Conservation (phyloP, 2,329 filamentous ascomycete species). For the Trichoderma brevicompactum region DNA sequence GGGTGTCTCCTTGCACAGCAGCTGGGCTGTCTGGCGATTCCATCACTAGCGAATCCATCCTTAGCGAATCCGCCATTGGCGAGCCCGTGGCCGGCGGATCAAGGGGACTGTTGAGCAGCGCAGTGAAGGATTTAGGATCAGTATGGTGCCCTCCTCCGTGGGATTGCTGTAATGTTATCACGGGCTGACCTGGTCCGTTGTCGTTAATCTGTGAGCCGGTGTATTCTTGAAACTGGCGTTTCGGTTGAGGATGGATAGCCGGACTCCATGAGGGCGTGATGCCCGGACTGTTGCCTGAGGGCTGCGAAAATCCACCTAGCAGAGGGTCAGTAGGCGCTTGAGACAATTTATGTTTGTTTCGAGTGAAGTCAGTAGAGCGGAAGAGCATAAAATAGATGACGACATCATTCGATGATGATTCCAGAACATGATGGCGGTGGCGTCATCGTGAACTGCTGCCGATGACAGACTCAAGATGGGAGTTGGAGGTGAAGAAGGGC, state of each 20-base stretch:
- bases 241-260: conserved; percentile 47
- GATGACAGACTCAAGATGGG: too few species aligned
- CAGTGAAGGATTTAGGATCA: conserved; percentile 48
- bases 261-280: conserved; percentile 48
- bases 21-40: conserved; percentile 62
- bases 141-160: conserved; percentile 35
- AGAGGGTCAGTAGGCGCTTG: not conserved
- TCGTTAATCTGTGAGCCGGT: conserved; percentile 38
- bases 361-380: not conserved
- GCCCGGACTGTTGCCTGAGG: conserved; percentile 30
- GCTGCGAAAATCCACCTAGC: conserved; percentile 38
- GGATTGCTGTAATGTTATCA: conserved; percentile 33
- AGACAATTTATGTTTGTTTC: too few species aligned
- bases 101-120: conserved; percentile 41
- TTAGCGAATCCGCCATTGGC: conserved; percentile 45
- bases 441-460: conserved; percentile 19
- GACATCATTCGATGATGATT: not conserved
- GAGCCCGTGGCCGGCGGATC: conserved; percentile 58
- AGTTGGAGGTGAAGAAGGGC: not conserved
- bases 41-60: conserved; percentile 44
- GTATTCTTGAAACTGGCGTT: conserved; percentile 36
- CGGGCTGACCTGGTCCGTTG: conserved; percentile 35
- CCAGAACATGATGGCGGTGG: not conserved
- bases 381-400: not conserved
- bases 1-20: conserved; percentile 52